Conservation (phyloP, 208 protist genomes). For the Strigomonas culicis region DNA sequence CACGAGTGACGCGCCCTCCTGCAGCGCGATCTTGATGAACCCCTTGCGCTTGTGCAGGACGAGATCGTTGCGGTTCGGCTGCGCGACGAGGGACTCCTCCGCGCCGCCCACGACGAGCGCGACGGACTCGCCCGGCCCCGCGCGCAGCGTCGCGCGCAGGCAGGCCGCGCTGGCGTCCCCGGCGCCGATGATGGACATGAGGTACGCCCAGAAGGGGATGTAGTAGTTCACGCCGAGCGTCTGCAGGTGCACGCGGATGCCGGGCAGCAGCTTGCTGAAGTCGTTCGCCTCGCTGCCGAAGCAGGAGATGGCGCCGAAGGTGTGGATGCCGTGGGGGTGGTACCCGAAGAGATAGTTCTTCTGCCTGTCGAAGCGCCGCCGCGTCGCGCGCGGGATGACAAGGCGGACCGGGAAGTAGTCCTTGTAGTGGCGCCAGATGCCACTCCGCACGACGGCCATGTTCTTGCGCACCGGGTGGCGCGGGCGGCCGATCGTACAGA, state of each 20-base stretch:
- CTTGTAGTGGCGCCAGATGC: slow-evolving; percentile 58
- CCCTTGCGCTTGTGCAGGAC: slow-evolving; percentile 70
- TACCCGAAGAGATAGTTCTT: slow-evolving; percentile 88
- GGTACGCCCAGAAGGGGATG: slow-evolving; percentile 81
- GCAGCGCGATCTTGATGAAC: slow-evolving; percentile 84
- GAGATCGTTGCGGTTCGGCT: slow-evolving; percentile 73
- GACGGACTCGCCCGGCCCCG: slow-evolving; percentile 75
- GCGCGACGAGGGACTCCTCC: slow-evolving; percentile 64
- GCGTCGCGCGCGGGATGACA: slow-evolving; percentile 43
- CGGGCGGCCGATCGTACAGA: slow-evolving; percentile 50
- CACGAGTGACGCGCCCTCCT: slow-evolving; percentile 72
- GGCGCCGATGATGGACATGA: slow-evolving; percentile 51
- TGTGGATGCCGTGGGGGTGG: slow-evolving; percentile 88
- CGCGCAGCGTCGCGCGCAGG: slow-evolving; percentile 62
- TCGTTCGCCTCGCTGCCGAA: slow-evolving; percentile 60
- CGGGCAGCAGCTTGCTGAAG: slow-evolving; percentile 40
- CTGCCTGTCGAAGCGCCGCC: slow-evolving; percentile 32
- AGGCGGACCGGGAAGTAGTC: slow-evolving; percentile 87
- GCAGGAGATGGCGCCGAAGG: slow-evolving; percentile 81
- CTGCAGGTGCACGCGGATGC: slow-evolving; percentile 70
- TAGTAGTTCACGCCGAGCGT: slow-evolving; percentile 86
- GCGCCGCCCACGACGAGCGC: slow-evolving; percentile 82
- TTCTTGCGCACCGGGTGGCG: slow-evolving; percentile 37
- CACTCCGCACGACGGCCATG: slow-evolving; percentile 17
- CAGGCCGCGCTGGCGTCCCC: slow-evolving; percentile 79